Percentiles rank a stretch among this genome's conserved stretches.
Evolutionary conservation across 2,329 filamentous ascomycete genomes (phyloP).

Genomic region (Aotearoamyces nothofagi): DNA sequence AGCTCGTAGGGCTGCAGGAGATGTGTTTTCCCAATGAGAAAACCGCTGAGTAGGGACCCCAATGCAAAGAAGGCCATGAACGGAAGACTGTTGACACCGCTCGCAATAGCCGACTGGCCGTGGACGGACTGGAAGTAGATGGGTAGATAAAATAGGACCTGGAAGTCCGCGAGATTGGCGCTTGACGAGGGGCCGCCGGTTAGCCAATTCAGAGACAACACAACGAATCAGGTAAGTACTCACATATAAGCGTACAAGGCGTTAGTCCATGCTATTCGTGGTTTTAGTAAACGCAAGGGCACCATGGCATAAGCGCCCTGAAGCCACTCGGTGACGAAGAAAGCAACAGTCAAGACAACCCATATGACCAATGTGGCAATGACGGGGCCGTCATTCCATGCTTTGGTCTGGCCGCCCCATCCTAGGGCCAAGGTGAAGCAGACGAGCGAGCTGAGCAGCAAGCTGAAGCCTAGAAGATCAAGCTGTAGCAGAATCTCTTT

Average conservation of each 20-base stretch:
- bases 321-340: constrained; percentile 21
- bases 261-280: no score
- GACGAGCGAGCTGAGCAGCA: constrained; percentile 16
- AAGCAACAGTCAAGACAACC: constrained; percentile 14
- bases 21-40: no score
- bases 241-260: constrained; percentile 2
- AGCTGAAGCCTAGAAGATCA: constrained; percentile 20
- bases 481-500: constrained; percentile 12
- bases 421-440: constrained; percentile 20
- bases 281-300: constrained; percentile 15
- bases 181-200: no score
- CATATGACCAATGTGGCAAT: constrained; percentile 24
- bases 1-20: no score
- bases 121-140: constrained; percentile 34
- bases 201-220: no score
- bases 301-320: constrained; percentile 32
- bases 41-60: no score
- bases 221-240: constrained; percentile 20
- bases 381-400: constrained; percentile 21
- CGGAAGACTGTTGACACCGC: constrained; percentile 21
- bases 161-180: no score
- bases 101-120: constrained; percentile 18
- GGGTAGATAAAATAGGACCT: constrained; percentile 31
- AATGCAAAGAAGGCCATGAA: no score
- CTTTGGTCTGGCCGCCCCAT: constrained; percentile 28